Conservation (phyloP, 2,329 filamentous ascomycete genomes). For the Trichoderma afroharzianum region DNA sequence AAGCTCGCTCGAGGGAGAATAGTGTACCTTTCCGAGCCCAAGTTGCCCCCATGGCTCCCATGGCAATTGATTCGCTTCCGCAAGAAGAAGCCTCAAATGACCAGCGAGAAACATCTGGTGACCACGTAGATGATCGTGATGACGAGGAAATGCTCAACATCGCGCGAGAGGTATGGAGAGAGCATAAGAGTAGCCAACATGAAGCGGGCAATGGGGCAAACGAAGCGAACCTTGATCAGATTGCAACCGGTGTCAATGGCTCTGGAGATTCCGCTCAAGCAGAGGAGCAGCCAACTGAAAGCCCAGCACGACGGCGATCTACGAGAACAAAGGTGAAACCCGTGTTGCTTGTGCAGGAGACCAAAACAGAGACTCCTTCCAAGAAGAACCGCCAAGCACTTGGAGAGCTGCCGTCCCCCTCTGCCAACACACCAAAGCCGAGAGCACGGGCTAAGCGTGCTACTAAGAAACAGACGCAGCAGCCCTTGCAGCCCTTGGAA, state of each 20-base stretch:
- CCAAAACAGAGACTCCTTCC: slow-evolving; percentile 21
- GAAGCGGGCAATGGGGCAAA: slow-evolving; percentile 17
- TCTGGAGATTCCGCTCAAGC: neutral
- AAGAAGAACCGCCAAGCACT: slow-evolving; percentile 20
- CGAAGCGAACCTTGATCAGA: neutral
- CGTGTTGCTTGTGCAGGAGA: slow-evolving; percentile 39
- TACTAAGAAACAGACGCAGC: slow-evolving; percentile 23
- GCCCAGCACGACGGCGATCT: slow-evolving; percentile 30
- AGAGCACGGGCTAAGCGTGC: slow-evolving; percentile 29
- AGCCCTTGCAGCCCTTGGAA: slow-evolving; percentile 25
- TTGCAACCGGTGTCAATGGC: neutral
- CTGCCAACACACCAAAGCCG: slow-evolving; percentile 31
- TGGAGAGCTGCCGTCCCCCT: slow-evolving; percentile 32
- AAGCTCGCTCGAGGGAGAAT: slow-evolving; percentile 28
- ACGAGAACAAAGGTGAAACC: slow-evolving; percentile 45
- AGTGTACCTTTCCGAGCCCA: slow-evolving; percentile 20
- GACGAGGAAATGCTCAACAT: slow-evolving; percentile 25
- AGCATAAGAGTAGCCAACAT: slow-evolving; percentile 31
- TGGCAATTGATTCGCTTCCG: slow-evolving; percentile 14
- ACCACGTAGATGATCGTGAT: slow-evolving; percentile 22
- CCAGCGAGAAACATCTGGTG: neutral
- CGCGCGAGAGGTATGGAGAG: slow-evolving; percentile 35
- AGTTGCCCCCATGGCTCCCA: slow-evolving; percentile 20
- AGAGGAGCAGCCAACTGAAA: slow-evolving; percentile 13
- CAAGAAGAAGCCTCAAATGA: slow-evolving; percentile 13